Evolutionary conservation across 2,329 filamentous ascomycete species (phyloP).

Genomic region (Penicillium sp.): DNA sequence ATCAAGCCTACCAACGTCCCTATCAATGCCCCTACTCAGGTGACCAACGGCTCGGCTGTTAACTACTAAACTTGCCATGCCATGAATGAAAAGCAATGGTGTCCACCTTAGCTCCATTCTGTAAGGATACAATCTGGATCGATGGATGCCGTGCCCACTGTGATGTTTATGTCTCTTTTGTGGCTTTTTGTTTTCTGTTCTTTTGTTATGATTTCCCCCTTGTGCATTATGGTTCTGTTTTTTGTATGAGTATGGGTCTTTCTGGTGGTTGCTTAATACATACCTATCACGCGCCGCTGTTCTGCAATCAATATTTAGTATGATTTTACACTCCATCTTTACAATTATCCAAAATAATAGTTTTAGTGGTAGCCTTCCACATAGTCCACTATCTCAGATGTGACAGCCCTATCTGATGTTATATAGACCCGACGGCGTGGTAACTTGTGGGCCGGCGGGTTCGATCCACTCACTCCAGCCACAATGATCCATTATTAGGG

Average conservation of each 20-base stretch:
- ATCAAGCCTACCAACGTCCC: constrained; percentile 8
- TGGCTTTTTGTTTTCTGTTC: constrained; percentile 3
- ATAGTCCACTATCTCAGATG: not conserved
- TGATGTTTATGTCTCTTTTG: constrained; percentile 1
- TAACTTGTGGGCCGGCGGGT: not conserved
- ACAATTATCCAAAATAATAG: not conserved
- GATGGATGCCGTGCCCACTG: not conserved
- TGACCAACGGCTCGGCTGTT: constrained; percentile 9
- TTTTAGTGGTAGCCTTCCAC: not conserved
- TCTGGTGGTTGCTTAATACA: constrained; percentile 25
- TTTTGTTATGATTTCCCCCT: constrained; percentile 27
- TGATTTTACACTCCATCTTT: not conserved
- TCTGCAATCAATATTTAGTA: constrained; percentile 2
- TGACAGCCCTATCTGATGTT: not conserved
- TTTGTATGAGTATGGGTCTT: constrained; percentile 20
- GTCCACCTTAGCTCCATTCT: not conserved
- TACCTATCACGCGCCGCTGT: constrained; percentile 17
- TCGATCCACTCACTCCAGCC: not conserved
- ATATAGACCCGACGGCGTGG: not conserved
- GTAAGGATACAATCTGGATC: not conserved
- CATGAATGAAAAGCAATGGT: not conserved
- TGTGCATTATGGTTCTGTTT: constrained; percentile 6
- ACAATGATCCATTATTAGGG: not conserved
- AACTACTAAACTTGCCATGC: not conserved
- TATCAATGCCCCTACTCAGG: constrained; percentile 3